phyloP scores from a whole-genome alignment of 129 eudicot genomes.

The Escallonia herrerae region DNA sequence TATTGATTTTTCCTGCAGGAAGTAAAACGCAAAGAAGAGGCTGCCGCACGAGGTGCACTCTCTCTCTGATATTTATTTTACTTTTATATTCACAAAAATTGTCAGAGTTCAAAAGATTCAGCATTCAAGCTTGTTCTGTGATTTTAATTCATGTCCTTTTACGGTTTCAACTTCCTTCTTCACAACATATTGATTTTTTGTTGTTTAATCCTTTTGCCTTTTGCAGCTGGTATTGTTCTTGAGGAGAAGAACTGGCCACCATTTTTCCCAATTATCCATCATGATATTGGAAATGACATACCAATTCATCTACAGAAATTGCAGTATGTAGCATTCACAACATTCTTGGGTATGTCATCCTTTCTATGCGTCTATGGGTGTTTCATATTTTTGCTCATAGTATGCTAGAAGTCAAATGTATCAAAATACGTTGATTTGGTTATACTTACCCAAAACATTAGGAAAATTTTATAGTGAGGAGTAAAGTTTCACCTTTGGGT shows the following conservation, averaged over 20 bases:
- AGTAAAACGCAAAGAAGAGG: conserved; percentile 47
- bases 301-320: conserved; percentile 90
- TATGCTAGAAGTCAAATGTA: neutral
- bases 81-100: neutral
- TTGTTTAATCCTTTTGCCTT: neutral
- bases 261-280: conserved; percentile 94
- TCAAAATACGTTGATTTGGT: conserved; percentile 1
- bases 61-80: neutral
- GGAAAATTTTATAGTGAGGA: too few relatives aligned
- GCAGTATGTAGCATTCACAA: conserved; percentile 88
- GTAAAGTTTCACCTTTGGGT: too few relatives aligned
- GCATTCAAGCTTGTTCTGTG: neutral
- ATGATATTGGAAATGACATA: conserved; percentile 87
- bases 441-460: too few relatives aligned
- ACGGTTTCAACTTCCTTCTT: too few relatives aligned
- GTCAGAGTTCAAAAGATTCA: neutral
- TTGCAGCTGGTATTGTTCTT: conserved; percentile 95
- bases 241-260: conserved; percentile 99
- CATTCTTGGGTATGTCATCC: conserved; percentile 63
- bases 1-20: conserved; percentile 3
- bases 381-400: neutral
- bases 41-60: conserved; percentile 48
- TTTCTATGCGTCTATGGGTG: neutral
- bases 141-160: neutral
- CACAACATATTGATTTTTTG: neutral